These are phyloP conservation scores for Chernovozyma sophiae-reginae DNA, from an alignment of 1,139 yeast genomes.

Conservation along the genomic window DNA sequence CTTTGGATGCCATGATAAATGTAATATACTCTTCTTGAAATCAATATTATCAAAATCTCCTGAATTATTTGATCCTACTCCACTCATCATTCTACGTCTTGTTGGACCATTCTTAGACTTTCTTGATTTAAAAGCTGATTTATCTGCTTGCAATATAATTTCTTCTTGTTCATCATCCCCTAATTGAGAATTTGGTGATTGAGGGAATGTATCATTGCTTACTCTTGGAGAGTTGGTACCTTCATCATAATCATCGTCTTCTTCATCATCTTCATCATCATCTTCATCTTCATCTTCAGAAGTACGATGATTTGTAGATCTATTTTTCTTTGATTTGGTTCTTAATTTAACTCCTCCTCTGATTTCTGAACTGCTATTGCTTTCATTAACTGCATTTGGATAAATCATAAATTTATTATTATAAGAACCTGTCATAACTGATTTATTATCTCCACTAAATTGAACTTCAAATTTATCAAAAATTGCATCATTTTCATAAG, in stretches of 20 bases:
- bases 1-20: constrained; percentile 96
- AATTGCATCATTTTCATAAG: constrained; percentile 97
- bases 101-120: constrained; percentile 39
- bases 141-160: constrained; percentile 93
- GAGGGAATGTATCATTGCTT: constrained; percentile 24
- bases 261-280: constrained; percentile 36
- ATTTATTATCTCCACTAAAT: constrained; percentile 87
- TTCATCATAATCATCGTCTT: constrained; percentile 41
- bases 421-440: constrained; percentile 96
- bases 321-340: constrained; percentile 13
- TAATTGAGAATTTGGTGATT: constrained; percentile 34
- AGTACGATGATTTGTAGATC: constrained; percentile 2
- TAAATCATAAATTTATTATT: constrained; percentile 96
- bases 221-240: constrained; percentile 23
- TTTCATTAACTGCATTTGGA: constrained; percentile 63
- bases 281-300: constrained; percentile 11
- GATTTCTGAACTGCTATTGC: constrained; percentile 5
- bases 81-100: constrained; percentile 44
- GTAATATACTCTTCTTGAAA: constrained; percentile 91
- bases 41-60: constrained; percentile 82
- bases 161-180: constrained; percentile 62
- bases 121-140: constrained; percentile 88
- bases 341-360: constrained; percentile 7
- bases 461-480: constrained; percentile 98
- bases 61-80: constrained; percentile 30